phyloP scores from a whole-genome alignment of 352 stramenopile genomes.

The Phytophthora pistaciae region DNA sequence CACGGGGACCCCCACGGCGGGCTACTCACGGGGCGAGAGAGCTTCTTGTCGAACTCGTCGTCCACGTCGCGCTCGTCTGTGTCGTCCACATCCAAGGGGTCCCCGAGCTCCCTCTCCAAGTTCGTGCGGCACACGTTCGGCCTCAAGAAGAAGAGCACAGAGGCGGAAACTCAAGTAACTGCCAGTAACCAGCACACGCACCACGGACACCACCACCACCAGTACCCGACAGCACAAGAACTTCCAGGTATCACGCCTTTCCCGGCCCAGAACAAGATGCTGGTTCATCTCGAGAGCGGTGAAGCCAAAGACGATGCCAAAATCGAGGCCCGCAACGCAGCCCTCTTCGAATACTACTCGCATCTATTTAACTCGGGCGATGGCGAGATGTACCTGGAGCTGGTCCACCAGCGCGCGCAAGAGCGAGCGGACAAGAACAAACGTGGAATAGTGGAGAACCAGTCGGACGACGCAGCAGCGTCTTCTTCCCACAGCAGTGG shows the following conservation, averaged over 20 bases:
- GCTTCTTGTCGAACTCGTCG: constrained; percentile 56
- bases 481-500: constrained; percentile 18
- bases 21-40: constrained; percentile 36
- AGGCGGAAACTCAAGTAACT: constrained; percentile 1
- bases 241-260: constrained; percentile 50
- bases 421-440: constrained; percentile 40
- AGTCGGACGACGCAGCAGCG: constrained; percentile 11
- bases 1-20: constrained; percentile 37
- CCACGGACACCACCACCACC: constrained; percentile 13
- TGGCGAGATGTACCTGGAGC: constrained; percentile 59
- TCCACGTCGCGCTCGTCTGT: constrained; percentile 54
- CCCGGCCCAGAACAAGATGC: constrained; percentile 50
- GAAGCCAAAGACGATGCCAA: constrained; percentile 67
- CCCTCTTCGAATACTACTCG: constrained; percentile 76
- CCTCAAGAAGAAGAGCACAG: constrained; percentile 27
- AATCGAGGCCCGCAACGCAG: constrained; percentile 44
- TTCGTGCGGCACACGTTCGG: constrained; percentile 39
- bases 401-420: constrained; percentile 44
- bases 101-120: constrained; percentile 39
- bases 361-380: constrained; percentile 74
- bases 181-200: constrained; percentile 22
- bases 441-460: constrained; percentile 14
- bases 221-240: constrained; percentile 19
- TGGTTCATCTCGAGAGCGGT: constrained; percentile 57
- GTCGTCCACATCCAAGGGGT: constrained; percentile 42